These are phyloP conservation scores for Candida jianshihensis DNA, from an alignment of 805 yeast genomes.

Conservation along the genomic window DNA sequence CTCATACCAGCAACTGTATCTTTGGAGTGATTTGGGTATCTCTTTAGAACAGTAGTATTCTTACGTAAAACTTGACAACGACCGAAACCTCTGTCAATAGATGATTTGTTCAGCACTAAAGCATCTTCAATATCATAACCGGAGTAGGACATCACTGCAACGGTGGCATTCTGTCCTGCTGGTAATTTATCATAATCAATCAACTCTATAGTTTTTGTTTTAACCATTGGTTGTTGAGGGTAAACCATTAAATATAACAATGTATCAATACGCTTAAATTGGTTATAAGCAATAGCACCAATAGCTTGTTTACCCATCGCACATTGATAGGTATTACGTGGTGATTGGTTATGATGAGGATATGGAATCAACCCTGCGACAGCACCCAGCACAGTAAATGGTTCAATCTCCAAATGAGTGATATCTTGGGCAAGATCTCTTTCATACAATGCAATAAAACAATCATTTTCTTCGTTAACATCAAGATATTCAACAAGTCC, in stretches of 20 bases:
- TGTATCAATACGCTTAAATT: constrained; percentile 92
- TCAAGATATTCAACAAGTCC: constrained; percentile 94
- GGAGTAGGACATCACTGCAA: constrained; percentile 98
- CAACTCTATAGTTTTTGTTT: constrained; percentile 92
- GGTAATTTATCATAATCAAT: constrained; percentile 95
- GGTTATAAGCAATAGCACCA: constrained; percentile 97
- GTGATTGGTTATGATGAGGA: constrained; percentile 90
- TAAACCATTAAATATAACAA: constrained; percentile 92
- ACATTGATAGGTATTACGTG: constrained; percentile 88
- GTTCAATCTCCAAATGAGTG: constrained; percentile 94
- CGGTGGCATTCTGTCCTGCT: constrained; percentile 98
- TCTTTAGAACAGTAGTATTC: constrained; percentile 80
- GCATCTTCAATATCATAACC: constrained; percentile 99
- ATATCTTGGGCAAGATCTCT: constrained; percentile 45
- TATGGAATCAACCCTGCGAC: constrained; percentile 90
- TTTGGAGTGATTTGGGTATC: constrained; percentile 89
- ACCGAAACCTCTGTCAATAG: constrained; percentile 95
- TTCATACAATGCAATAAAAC: constrained; percentile 87
- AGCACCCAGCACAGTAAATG: constrained; percentile 87
- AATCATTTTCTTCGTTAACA: constrained; percentile 95
- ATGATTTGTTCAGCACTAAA: constrained; percentile 84
- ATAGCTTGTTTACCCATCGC: constrained; percentile 99
- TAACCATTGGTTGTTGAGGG: constrained; percentile 99
- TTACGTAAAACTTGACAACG: constrained; percentile 94
- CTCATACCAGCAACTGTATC: constrained; percentile 91